A percentile compares a stretch with the other conserved stretches of the same genome.
phyloP scores from a whole-genome alignment of 2,329 filamentous ascomycete genomes.

The Apiospora hydei region DNA sequence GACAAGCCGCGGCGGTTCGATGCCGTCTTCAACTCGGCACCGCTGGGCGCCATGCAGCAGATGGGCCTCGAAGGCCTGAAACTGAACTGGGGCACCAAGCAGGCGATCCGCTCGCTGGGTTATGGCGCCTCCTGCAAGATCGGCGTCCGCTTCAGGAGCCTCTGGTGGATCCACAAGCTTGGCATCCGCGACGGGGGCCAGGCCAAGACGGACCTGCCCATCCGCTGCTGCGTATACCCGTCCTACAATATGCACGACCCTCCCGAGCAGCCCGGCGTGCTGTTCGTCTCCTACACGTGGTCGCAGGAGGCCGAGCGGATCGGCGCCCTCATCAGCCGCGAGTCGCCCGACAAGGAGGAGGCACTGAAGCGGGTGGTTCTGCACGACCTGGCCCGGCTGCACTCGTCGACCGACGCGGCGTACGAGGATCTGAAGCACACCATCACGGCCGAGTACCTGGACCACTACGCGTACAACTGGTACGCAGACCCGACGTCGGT shows the following conservation, averaged over 20 bases:
- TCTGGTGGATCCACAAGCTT: conserved; percentile 43
- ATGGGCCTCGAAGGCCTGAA: conserved; percentile 38
- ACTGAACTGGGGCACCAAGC: conserved; percentile 36
- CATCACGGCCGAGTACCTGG: conserved; percentile 30
- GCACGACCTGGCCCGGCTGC: conserved; percentile 39
- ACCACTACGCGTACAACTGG: conserved; percentile 43
- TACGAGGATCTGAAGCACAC: conserved; percentile 18
- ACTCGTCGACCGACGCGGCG: conserved; percentile 27
- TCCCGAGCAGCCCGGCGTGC: conserved; percentile 37
- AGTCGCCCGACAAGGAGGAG: conserved; percentile 32
- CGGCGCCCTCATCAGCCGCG: conserved; percentile 35
- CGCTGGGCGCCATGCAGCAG: conserved; percentile 39
- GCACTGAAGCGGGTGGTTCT: conserved; percentile 39
- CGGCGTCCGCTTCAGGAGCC: conserved; percentile 43
- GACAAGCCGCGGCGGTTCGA: conserved; percentile 32
- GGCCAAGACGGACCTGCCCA: conserved; percentile 40
- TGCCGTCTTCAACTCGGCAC: conserved; percentile 43
- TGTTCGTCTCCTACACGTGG: conserved; percentile 48
- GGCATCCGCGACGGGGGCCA: conserved; percentile 41
- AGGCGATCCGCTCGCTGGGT: conserved; percentile 41
- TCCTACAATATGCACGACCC: conserved; percentile 43
- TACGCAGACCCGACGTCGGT: conserved; percentile 37
- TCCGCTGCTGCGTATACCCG: conserved; percentile 46
- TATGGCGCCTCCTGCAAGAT: conserved; percentile 45
- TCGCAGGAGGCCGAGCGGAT: conserved; percentile 45